Evolutionary conservation across 106 monocot genomes (phyloP), one percentile per base, ranked within the genome.

Genomic region (Dendrobium huoshanense): DNA sequence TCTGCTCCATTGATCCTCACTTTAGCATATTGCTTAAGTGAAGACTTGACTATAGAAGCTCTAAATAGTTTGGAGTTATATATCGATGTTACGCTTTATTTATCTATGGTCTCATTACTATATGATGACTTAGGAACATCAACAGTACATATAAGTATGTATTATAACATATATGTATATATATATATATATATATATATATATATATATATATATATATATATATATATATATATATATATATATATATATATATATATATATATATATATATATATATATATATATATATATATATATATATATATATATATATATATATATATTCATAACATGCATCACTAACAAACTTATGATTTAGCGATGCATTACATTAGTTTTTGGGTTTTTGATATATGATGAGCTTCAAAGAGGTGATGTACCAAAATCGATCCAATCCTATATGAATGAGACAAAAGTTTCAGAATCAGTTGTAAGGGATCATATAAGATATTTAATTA

Each of bases 391-490:
- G 6, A 45, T 45, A 9, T 1, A 45, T 8, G 45, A 45, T 45
- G 45, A 45, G 45, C 45, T 45, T 45, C 45, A 45, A 45, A 45
- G 45, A 9, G 7, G 45, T 9, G 45, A 9, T 58, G 80, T 83
- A 4, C 44, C 81, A 5, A 86, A 86, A 76, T 79, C 86, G 18
- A 83, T 86, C 40, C 82, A 86, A n/a, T 86, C 82, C 55, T 64
- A 75, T 20, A 86, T 86, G 86, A 74, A 47, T 3, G 75, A 79
- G 11, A 51, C 29, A 45, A 42, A 31, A 11, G 82, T 82, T 22
- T 82, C 78, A 45, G 85, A 85, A 33, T 44, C 45, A 0, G 48
- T 37, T 9, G 82, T 83, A 42, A 76, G 77, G 7, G 78, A 58
- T 9, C 55, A 78, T 27, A 31, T 83, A 17, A 72, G 42, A 73